These are phyloP conservation scores for Gypsophila paniculata DNA, from an alignment of 179 eudicot genomes.

Conservation along the genomic window DNA sequence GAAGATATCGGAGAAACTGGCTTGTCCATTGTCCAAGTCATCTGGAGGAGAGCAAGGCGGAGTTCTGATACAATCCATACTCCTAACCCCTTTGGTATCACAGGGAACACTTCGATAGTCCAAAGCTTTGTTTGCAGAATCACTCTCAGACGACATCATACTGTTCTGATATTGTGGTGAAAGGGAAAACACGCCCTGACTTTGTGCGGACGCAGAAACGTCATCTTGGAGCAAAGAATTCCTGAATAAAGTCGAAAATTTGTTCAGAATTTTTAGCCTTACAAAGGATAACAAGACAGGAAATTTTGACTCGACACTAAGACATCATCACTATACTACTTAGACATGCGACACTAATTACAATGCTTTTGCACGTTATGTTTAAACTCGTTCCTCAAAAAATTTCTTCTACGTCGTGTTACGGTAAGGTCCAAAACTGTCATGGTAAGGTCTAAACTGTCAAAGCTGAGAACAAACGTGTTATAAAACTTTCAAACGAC, in stretches of 20 bases:
- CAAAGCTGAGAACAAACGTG: too few relatives aligned
- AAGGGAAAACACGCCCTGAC: conserved; percentile 25
- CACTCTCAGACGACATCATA: conserved; percentile 29
- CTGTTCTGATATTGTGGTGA: conserved; percentile 28
- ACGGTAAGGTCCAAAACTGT: background rate
- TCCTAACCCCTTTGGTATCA: conserved; percentile 27
- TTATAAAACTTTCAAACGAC: background rate
- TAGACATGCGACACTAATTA: conserved; percentile 10
- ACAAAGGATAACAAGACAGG: background rate
- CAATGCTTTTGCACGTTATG: background rate
- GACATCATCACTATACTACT: background rate
- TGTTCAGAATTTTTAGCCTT: background rate
- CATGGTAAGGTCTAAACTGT: background rate
- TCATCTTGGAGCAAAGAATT: conserved; percentile 54
- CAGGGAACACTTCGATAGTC: conserved; percentile 26
- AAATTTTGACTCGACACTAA: background rate
- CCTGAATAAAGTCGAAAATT: conserved; percentile 33
- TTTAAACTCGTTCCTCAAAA: background rate
- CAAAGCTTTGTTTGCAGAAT: conserved; percentile 23
- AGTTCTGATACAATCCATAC: conserved; percentile 30
- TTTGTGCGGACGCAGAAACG: conserved; percentile 21
- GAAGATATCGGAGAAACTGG: conserved; percentile 16
- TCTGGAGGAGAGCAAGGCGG: conserved; percentile 32
- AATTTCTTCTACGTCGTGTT: background rate
- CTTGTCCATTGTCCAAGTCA: conserved; percentile 24